Base-by-base conservation (phyloP, 768 basidiomycete species). In the Pleurotus pulmonarius region DNA sequence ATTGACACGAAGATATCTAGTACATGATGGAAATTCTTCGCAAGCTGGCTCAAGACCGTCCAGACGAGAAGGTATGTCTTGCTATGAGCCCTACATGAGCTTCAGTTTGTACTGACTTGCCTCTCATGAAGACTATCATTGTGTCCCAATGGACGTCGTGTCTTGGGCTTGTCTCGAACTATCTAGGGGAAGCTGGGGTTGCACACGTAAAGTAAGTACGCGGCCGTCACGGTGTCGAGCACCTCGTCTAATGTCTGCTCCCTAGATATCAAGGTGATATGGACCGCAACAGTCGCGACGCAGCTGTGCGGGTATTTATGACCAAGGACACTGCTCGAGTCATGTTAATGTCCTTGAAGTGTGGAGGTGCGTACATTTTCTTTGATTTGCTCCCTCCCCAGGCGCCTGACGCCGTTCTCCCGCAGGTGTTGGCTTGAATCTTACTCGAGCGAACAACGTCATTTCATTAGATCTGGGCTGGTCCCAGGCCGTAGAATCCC, bases 121-220 rank as follows among this genome's bases (percentile, higher is more conserved):
- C 8, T 34, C 8, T 34, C 29, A 34, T 34, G 9, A 56, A 87
- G 82, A 77, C 79, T 46, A 65, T 92, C 49, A 70, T 90, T 56
- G 76, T 90, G 56, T 88, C 86, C 0, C 85, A 87, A 65, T 91
- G 89, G 83, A 87, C 85, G 0, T 67, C 73, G 5, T 87, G 83
- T 56, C 74, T 92, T 38, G 74, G 79, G 8, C 73, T 90, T 3
- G 78, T 86, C n/a, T 85, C 81, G 0, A 69, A 80, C 49, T 87
- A 86, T 63, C 73, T 92, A n/a, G 67, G 69, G 0, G 77, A 81
- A 61, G 70, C 77, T 18, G 72, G 72, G 1, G 75, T 86, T 46
- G 61, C 69, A 3, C 83, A 83, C 59, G 80, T 86, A 56, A 84
- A 82, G 81, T 83, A 60, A 12, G 72, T 63, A 29, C 13, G 25